Base-by-base conservation (phyloP, 208 protist species). In the Acanthamoeba divionensis region DNA sequence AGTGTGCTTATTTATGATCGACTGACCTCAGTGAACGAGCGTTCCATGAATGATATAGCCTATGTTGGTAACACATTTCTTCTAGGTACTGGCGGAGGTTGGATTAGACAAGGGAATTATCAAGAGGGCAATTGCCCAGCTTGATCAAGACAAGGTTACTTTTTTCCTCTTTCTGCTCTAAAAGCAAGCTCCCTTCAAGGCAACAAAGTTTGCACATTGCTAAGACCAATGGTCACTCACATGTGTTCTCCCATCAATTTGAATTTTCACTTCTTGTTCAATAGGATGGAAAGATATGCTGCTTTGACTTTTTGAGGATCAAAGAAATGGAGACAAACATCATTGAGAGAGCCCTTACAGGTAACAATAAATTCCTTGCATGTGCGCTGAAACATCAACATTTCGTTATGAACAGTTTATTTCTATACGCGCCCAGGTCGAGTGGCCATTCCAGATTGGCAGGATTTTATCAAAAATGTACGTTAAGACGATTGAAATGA, bases 251-350 rank as follows among this genome's bases (percentile, higher is more conserved):
- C n/a, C n/a, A n/a, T n/a, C n/a, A n/a, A n/a, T n/a, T n/a, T n/a
- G n/a, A n/a, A n/a, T n/a, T n/a, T n/a, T n/a, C n/a, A n/a, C n/a
- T n/a, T n/a, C n/a, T n/a, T n/a, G n/a, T n/a, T n/a, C n/a, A n/a
- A n/a, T n/a, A n/a, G n/a, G 71, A 80, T 33, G 71, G 38, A 21
- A 80, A 80, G 71, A 80, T 80, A 44, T 80, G 54, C 24, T 44
- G 48, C 2, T 5, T 13, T 15, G 71, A 80, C 71, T 80, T 80
- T 29, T 33, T 50, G 7, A 6, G 24, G 5, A 44, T 80, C 18
- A 80, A 80, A 50, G 71, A 80, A 33, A 80, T 80, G 71, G 26
- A 80, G 71, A 80, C 71, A 44, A 50, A 80, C 45, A 80, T 80
- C 71, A 80, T 80, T n/a, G 71, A 80, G 47, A 44, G 71, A n/a